Evolutionary conservation across 345 rosid genomes (phyloP), one percentile per base, ranked within the genome.

Genomic region (Acer yangbiense): DNA sequence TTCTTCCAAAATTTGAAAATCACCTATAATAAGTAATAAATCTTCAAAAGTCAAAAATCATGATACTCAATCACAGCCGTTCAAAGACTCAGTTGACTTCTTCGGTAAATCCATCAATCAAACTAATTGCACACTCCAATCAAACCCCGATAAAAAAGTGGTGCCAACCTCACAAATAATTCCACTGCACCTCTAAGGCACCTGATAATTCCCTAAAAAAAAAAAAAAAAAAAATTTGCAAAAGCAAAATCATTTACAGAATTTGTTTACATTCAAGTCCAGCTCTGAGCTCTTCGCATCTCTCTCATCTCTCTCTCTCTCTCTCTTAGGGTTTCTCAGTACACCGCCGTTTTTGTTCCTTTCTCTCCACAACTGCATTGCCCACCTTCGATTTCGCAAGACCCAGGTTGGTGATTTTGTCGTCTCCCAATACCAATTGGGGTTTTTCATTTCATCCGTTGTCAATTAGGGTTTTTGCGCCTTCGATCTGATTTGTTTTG

Each of bases 241-340:
- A 18, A 57, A 18, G 0, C 18, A 57, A 57, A 1, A n/a, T 1
- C 1, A 4, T 17, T 6, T n/a, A n/a, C 62, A 18, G 23, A 57
- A 6, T 57, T 57, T 8, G 39, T 35, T 35, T 35, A 20, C 62
- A n/a, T 57, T 57, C 62, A 57, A 57, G 62, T 57, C 62, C 62
- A 57, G 62, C 23, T 57, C 62, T 57, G 7, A 57, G 62, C 23
- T 57, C 62, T 57, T n/a, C 62, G n/a, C 62, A 57, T 57, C 79
- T 68, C 71, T 71, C 41, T 75, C 68, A 23, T 60, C 48, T 55
- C 63, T 66, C 73, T 58, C 3, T 78, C 74, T 75, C 65, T 73
- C 71, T 67, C 61, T 75, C 46, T 62, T 79, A 83, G 86, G 86
- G 90, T 86, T 81, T 82, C 7, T 57, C 77, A 60, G 57, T 78